Evolutionary conservation across 345 rosid species (phyloP).

Genomic region (Aquilaria malaccensis): DNA sequence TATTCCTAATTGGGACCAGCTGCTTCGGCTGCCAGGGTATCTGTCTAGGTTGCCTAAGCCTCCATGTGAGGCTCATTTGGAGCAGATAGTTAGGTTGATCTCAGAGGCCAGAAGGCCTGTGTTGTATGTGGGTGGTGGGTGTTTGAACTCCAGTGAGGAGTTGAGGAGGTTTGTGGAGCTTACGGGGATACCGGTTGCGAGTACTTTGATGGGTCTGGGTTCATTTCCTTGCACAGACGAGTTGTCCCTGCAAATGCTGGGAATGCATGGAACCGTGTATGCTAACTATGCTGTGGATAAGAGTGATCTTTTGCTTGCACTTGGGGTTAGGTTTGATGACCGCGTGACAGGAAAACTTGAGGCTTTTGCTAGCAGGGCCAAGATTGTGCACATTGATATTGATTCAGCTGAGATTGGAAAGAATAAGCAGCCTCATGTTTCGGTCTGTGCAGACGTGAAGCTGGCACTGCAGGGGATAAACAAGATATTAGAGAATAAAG

Average conservation of each 20-base stretch:
- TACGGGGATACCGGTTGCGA: slow-evolving; percentile 89
- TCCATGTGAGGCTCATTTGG: slow-evolving; percentile 46
- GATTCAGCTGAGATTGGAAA: slow-evolving; percentile 97
- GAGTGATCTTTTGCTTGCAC: slow-evolving; percentile 80
- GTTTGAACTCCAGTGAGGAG: slow-evolving; percentile 88
- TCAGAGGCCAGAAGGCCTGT: slow-evolving; percentile 82
- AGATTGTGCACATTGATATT: slow-evolving; percentile 92
- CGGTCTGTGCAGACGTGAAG: slow-evolving; percentile 84
- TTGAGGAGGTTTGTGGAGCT: slow-evolving; percentile 73
- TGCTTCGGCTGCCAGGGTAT: slow-evolving; percentile 63
- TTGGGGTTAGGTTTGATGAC: slow-evolving; percentile 97
- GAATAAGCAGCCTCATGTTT: slow-evolving; percentile 94
- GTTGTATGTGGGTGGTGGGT: slow-evolving; percentile 96
- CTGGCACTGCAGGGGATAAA: slow-evolving; percentile 75
- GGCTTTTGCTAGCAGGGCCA: slow-evolving; percentile 90
- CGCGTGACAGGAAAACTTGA: slow-evolving; percentile 96
- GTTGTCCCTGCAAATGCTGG: slow-evolving; percentile 82
- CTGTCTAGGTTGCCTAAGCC: slow-evolving; percentile 68
- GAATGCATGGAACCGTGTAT: slow-evolving; percentile 96
- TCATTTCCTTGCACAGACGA: slow-evolving; percentile 55
- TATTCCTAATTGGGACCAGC: slow-evolving; percentile 67
- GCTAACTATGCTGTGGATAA: slow-evolving; percentile 91
- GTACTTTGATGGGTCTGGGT: slow-evolving; percentile 98
- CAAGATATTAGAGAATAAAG: slow-evolving; percentile 46
- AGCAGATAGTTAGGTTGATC: slow-evolving; percentile 77